A percentile compares a stretch with the other conserved stretches of the same genome.
phyloP scores from a whole-genome alignment of 768 basidiomycete species.

The Mycena pura region DNA sequence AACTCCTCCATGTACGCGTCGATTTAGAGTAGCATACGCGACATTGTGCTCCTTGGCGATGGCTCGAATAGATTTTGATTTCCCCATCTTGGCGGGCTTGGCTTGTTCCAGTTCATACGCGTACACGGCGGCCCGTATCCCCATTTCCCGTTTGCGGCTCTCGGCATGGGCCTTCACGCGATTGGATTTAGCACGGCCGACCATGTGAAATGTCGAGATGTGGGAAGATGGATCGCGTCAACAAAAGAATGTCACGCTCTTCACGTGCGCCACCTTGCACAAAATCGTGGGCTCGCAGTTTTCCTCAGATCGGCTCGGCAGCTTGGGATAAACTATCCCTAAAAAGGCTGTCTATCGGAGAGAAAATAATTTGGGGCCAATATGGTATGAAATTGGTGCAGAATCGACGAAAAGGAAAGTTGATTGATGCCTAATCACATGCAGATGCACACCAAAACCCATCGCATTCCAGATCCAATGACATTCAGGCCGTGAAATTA shows the following conservation, averaged over 20 bases:
- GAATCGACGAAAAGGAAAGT: slow-evolving; percentile 2
- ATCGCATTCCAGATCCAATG: background rate
- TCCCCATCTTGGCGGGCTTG: background rate
- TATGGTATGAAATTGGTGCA: background rate
- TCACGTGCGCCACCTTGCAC: background rate
- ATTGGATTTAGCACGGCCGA: background rate
- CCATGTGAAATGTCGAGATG: background rate
- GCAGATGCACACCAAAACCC: background rate
- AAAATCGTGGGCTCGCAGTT: background rate
- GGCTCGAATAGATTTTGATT: background rate
- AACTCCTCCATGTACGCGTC: background rate
- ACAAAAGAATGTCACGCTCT: slow-evolving; percentile 4
- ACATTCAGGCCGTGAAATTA: background rate
- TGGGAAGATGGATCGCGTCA: background rate
- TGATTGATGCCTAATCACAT: background rate
- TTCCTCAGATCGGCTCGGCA: background rate
- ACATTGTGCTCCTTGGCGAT: background rate
- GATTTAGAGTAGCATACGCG: background rate
- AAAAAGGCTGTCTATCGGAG: background rate
- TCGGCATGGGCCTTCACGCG: slow-evolving; percentile 5
- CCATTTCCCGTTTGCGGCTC: background rate
- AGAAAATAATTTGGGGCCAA: slow-evolving; percentile 2
- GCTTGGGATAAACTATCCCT: background rate
- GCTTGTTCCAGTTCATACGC: background rate
- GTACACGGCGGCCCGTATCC: background rate